Base-by-base conservation (phyloP, 2,329 filamentous ascomycete genomes). In the Epichloe scottii region DNA sequence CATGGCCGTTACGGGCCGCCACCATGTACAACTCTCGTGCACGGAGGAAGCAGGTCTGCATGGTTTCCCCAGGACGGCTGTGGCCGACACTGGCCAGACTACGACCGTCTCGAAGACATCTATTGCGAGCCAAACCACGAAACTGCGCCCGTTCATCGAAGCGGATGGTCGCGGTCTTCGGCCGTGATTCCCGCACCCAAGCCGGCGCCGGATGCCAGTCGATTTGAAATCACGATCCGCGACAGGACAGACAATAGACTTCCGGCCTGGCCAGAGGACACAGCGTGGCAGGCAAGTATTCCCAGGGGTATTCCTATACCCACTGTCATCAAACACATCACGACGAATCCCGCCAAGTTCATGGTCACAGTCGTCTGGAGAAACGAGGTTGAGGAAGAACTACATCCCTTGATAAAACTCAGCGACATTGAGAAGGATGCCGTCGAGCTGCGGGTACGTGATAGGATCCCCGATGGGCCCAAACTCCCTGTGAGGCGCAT, bases 161-260 rank as follows among this genome's bases (percentile, higher is more conserved):
- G 15, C 14, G 35, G 35, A 26, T 26, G 21, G 12, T 3, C 7
- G 10, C 41, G 4, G 12, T 43, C 14, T 8, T 2, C 7, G 12
- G 45, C 19, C 45, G 35, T 47, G 21, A 14, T 19, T 5, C 35
- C 26, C 15, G 46, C 46, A 5, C 46, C 46, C 6, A 41, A n/a
- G 23, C 19, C 38, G 7, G 39, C 30, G 2, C 17, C 12, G 11
- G 47, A 35, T 5, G 12, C 47, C 15, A 26, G 3, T 7, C 26
- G 39, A 10, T 49, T 49, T 5, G 39, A 42, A 3, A 49, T 49
- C 15, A 37, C n/a, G 5, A 19, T 49, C 11, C 38, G 38, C 17
- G 47, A 49, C 39, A 35, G 26, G 33, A 49, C 47, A 3, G 47
- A 49, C 10, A 50, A 50, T 30, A n/a, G 48, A 21, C 40, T 50